These are phyloP conservation scores for Penicillium egyptiacum DNA, from an alignment of 495 filamentous ascomycete species.

Conservation along the genomic window DNA sequence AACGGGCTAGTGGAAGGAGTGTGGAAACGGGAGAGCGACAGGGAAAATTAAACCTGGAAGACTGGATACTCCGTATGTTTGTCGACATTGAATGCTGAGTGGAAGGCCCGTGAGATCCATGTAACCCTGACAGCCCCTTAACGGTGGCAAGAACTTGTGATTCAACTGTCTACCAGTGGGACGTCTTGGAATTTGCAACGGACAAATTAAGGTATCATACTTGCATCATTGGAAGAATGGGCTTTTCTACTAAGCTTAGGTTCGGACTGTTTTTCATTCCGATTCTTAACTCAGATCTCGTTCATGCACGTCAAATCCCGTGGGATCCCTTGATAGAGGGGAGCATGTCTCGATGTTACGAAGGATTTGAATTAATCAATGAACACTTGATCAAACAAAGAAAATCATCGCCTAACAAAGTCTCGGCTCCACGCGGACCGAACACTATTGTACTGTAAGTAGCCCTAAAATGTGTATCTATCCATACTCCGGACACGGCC, in stretches of 20 bases:
- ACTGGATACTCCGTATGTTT: neutral
- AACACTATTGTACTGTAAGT: slow-evolving; percentile 27
- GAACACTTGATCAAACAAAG: neutral
- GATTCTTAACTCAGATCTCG: neutral
- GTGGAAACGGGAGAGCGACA: slow-evolving; percentile 14
- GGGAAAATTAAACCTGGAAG: neutral
- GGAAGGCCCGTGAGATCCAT: neutral
- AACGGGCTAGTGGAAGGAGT: slow-evolving; percentile 12
- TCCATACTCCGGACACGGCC: slow-evolving; percentile 1
- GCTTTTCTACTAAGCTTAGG: neutral
- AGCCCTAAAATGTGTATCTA: slow-evolving; percentile 8
- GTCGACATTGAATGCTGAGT: neutral
- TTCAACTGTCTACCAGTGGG: neutral
- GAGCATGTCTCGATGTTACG: neutral
- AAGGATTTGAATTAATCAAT: neutral
- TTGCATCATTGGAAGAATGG: neutral
- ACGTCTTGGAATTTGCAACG: slow-evolving; percentile 5
- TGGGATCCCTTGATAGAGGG: neutral
- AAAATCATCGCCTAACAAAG: slow-evolving; percentile 1
- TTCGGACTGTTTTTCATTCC: slow-evolving; percentile 4
- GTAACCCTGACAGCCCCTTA: slow-evolving; percentile 4
- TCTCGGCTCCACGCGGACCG: slow-evolving; percentile 1
- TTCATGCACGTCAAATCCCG: slow-evolving; percentile 4
- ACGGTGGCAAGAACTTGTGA: slow-evolving; percentile 8
- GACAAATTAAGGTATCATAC: neutral